Conservation (phyloP, 164 flowering plant genomes). For the Vitis cinerea region DNA sequence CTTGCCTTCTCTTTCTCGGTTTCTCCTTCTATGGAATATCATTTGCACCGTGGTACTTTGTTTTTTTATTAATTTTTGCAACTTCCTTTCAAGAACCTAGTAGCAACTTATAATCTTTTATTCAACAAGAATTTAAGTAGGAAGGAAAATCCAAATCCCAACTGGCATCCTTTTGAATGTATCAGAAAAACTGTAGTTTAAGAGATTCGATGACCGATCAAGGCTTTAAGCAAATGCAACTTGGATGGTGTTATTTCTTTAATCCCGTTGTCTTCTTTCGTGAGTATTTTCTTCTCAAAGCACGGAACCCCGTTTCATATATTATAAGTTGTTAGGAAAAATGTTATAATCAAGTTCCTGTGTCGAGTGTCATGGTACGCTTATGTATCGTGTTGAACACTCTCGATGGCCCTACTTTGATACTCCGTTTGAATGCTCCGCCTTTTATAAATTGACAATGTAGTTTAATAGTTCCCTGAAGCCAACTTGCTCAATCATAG, state of each 20-base stretch:
- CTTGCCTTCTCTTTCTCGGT: conserved; percentile 9
- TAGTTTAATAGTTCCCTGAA: too few species aligned
- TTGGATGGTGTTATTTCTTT: conserved; percentile 7
- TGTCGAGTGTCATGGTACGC: too few species aligned
- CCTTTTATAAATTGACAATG: too few species aligned
- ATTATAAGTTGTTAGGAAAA: background rate
- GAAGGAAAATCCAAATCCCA: conserved; percentile 6
- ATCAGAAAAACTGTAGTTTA: conserved; percentile 16
- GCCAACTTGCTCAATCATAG: too few species aligned
- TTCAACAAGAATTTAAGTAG: background rate
- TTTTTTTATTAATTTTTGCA: background rate
- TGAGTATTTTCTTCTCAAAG: background rate
- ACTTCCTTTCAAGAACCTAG: background rate
- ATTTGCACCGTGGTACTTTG: background rate
- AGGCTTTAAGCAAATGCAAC: conserved; percentile 8
- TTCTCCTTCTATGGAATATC: conserved; percentile 18
- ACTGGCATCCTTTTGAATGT: conserved; percentile 29
- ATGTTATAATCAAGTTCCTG: too few species aligned
- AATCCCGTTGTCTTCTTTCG: background rate
- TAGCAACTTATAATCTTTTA: background rate
- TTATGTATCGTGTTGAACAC: too few species aligned
- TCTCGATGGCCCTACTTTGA: too few species aligned
- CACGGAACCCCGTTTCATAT: background rate
- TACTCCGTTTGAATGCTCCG: too few species aligned
- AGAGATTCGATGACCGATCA: conserved; percentile 23